Conservation (phyloP, 208 protist species). For the Trypanosoma avium region DNA sequence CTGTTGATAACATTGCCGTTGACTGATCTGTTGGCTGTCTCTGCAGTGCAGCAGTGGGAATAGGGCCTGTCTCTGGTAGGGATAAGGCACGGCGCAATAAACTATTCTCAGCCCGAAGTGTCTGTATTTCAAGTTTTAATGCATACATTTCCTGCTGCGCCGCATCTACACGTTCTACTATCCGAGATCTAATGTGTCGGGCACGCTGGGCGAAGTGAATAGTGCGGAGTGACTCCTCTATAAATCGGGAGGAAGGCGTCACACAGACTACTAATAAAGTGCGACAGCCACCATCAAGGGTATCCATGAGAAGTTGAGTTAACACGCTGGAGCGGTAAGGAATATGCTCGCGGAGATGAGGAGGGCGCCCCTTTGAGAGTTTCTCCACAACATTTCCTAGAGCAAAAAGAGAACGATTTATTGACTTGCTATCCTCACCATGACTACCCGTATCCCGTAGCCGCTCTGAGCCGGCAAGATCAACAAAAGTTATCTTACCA, state of each 20-base stretch:
- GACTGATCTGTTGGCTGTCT: too few relatives aligned
- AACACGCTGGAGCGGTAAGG: conserved; percentile 87
- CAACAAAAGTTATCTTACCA: conserved; percentile 91
- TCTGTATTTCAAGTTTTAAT: conserved; percentile 36
- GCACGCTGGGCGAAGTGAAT: conserved; percentile 79
- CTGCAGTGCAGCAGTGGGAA: not conserved
- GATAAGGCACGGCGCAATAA: conserved; percentile 45
- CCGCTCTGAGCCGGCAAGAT: conserved; percentile 94
- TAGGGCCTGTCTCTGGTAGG: conserved; percentile 22
- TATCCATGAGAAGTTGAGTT: conserved; percentile 89
- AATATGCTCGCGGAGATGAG: conserved; percentile 43
- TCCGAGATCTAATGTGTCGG: conserved; percentile 50
- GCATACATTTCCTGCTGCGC: conserved; percentile 54
- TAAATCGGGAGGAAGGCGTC: conserved; percentile 63
- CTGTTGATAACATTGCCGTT: not conserved
- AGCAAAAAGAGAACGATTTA: conserved; percentile 91
- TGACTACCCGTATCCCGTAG: conserved; percentile 79
- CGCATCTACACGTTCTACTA: conserved; percentile 64
- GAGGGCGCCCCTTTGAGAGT: conserved; percentile 41
- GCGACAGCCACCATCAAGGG: conserved; percentile 66
- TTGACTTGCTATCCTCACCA: conserved; percentile 80
- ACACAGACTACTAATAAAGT: conserved; percentile 85
- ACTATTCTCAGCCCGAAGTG: conserved; percentile 51
- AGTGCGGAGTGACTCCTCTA: conserved; percentile 80
- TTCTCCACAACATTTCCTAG: conserved; percentile 88